Percentiles rank a stretch among this genome's conserved stretches.
Evolutionary conservation across 768 basidiomycete species (phyloP).

Genomic region (Tulasnella sp.): DNA sequence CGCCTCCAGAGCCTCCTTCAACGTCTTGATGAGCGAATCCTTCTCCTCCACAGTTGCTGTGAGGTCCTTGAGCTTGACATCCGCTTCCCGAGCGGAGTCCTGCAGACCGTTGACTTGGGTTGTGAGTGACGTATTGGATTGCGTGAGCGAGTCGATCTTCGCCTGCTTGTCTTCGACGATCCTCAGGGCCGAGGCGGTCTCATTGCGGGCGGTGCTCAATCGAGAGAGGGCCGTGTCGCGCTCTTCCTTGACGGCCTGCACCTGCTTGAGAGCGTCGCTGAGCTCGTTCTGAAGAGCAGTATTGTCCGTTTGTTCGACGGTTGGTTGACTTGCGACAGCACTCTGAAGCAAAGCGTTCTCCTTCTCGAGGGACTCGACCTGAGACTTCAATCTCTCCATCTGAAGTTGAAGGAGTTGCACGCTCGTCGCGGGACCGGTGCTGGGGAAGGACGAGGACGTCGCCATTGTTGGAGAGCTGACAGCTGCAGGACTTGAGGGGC

Average conservation of each 20-base stretch:
- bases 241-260: slow-evolving; percentile 41
- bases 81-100: slow-evolving; percentile 29
- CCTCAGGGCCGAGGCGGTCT: background rate
- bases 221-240: slow-evolving; percentile 27
- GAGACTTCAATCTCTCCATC: slow-evolving; percentile 35
- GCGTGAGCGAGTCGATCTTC: slow-evolving; percentile 16
- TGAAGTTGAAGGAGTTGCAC: slow-evolving; percentile 16
- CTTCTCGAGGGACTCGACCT: slow-evolving; percentile 61
- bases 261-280: background rate
- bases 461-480: background rate
- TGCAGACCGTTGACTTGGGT: slow-evolving; percentile 20
- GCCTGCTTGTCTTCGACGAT: slow-evolving; percentile 16
- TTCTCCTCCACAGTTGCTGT: slow-evolving; percentile 35
- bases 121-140: background rate
- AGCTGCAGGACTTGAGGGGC: slow-evolving; percentile 24
- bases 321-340: slow-evolving; percentile 32
- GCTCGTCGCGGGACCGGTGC: slow-evolving; percentile 4
- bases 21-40: slow-evolving; percentile 45
- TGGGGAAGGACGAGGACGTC: background rate
- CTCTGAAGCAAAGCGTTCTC: slow-evolving; percentile 60
- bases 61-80: slow-evolving; percentile 44
- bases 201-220: slow-evolving; percentile 28
- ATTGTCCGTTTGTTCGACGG: slow-evolving; percentile 32
- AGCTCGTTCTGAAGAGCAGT: slow-evolving; percentile 45
- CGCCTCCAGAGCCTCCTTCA: slow-evolving; percentile 53